Evolutionary conservation across 1,284 basidiomycete species (phyloP).

Genomic region (Trichosporon coremiiforme): DNA sequence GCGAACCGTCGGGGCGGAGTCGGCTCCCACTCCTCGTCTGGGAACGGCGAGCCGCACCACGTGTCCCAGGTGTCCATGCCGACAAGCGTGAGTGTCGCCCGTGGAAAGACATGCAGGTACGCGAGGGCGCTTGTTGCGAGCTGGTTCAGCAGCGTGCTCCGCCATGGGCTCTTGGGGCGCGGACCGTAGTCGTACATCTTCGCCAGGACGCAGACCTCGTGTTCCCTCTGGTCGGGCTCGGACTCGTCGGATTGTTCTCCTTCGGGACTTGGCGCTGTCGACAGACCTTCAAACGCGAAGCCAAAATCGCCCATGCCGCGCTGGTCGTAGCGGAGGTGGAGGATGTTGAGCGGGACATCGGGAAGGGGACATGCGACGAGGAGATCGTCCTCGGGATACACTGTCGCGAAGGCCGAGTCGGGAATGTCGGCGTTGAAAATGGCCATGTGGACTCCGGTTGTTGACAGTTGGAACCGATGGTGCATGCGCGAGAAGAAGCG

Average conservation of each 20-base stretch:
- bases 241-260: too few species aligned
- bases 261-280: too few species aligned
- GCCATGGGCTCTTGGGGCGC: conserved; percentile 1
- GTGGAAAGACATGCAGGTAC: neutral
- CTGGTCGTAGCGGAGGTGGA: conserved; percentile 10
- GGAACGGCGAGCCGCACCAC: neutral
- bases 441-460: neutral
- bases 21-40: conserved; percentile 13
- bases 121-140: neutral
- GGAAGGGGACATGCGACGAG: neutral
- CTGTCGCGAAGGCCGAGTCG: conserved; percentile 5
- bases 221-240: neutral
- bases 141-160: conserved; percentile 9
- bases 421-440: conserved; percentile 13
- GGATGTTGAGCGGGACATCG: neutral
- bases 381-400: conserved; percentile 3
- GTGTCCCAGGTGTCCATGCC: neutral
- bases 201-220: neutral
- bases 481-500: conserved; percentile 11
- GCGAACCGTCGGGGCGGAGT: neutral
- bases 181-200: conserved; percentile 9
- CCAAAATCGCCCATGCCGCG: conserved; percentile 15
- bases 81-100: neutral
- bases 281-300: neutral
- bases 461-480: neutral